These are phyloP conservation scores for Ramalina intermedia DNA, from an alignment of 495 filamentous ascomycete genomes.

Conservation along the genomic window DNA sequence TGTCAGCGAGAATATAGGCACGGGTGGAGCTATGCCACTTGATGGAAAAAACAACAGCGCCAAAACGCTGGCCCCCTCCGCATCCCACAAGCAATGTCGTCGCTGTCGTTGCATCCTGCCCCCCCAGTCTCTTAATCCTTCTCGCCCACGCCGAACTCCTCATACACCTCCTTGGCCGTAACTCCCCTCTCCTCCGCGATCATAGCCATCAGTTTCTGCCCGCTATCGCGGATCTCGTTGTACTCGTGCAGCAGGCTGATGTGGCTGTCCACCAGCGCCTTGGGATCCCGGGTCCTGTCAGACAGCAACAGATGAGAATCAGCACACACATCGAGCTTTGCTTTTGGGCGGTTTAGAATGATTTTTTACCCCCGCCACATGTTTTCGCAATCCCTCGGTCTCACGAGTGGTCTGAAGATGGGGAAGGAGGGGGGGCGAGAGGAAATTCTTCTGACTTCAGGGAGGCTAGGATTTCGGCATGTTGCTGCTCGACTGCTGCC, in stretches of 20 bases:
- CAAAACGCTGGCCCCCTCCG: no score
- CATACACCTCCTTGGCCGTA: constrained; percentile 45
- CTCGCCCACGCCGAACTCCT: constrained; percentile 35
- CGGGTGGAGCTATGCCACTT: no score
- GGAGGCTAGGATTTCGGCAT: no score
- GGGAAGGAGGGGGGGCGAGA: not conserved
- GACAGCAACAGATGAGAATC: not conserved
- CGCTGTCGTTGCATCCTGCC: no score
- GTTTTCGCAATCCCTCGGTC: not conserved
- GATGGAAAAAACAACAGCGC: no score
- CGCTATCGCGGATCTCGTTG: constrained; percentile 67
- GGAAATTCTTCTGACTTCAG: not conserved
- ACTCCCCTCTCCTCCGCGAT: constrained; percentile 58
- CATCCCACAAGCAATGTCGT: no score
- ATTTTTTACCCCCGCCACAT: no score
- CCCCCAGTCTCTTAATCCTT: constrained; percentile 21
- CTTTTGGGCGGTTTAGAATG: no score
- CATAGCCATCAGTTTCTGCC: constrained; percentile 55
- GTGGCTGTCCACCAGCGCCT: constrained; percentile 44
- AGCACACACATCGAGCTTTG: not conserved
- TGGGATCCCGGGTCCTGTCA: constrained; percentile 16
- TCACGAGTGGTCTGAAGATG: not conserved
- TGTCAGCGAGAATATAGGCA: no score
- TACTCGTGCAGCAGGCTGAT: constrained; percentile 58
- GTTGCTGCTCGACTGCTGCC: no score